Conservation (phyloP, 2,329 filamentous ascomycete genomes). For the Xylariales sp. region DNA sequence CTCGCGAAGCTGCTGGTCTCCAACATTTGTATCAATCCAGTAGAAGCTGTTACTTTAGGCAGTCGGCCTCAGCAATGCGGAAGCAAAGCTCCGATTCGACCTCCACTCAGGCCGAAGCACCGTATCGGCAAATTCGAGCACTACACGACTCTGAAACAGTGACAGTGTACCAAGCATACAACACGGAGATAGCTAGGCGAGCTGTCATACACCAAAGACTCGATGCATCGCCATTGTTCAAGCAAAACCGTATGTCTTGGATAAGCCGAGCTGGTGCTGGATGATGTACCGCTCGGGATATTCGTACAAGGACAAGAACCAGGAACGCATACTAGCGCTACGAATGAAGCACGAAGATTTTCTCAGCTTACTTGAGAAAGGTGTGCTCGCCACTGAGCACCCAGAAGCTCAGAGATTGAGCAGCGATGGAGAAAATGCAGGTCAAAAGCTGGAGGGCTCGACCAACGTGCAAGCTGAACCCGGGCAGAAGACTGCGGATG, state of each 20-base stretch:
- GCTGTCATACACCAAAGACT: slow-evolving; percentile 49
- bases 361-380: slow-evolving; percentile 36
- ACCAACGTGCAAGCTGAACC: slow-evolving; percentile 15
- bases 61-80: too few species aligned
- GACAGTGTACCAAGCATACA: slow-evolving; percentile 61
- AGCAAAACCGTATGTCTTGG: slow-evolving; percentile 57
- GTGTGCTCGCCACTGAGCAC: slow-evolving; percentile 19
- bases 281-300: slow-evolving; percentile 61
- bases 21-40: too few species aligned
- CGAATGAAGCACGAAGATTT: slow-evolving; percentile 49
- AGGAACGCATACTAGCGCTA: slow-evolving; percentile 53
- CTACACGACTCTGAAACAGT: slow-evolving; percentile 44
- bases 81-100: too few species aligned
- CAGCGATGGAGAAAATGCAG: neutral
- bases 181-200: slow-evolving; percentile 43
- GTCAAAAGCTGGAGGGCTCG: neutral
- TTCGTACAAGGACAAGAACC: slow-evolving; percentile 49
- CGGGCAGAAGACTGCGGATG: slow-evolving; percentile 22
- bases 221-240: slow-evolving; percentile 47
- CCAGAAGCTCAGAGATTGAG: neutral
- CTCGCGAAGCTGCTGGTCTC: too few species aligned
- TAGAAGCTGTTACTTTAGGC: too few species aligned
- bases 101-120: slow-evolving; percentile 14
- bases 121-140: slow-evolving; percentile 49
- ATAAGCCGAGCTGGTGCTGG: slow-evolving; percentile 61